A percentile compares a stretch with the other conserved stretches of the same genome.
These are phyloP conservation scores for Phytopythium oedochilum DNA, from an alignment of 352 stramenopile species.

Conservation along the genomic window DNA sequence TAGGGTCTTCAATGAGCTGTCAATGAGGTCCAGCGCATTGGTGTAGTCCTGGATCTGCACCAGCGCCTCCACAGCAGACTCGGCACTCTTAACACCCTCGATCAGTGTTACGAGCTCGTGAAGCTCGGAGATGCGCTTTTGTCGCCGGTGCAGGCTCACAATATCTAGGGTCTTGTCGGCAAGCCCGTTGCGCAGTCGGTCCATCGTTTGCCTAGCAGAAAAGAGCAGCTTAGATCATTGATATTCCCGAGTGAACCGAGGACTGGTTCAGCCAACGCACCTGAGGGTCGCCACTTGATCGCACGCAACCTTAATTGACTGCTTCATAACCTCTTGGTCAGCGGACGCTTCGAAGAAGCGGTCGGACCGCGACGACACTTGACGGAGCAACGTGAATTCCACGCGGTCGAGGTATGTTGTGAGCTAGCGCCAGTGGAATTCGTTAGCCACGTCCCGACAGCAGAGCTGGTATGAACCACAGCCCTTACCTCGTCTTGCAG, in stretches of 20 bases:
- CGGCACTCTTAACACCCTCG: constrained; percentile 79
- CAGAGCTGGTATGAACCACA: not conserved
- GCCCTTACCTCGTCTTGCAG: constrained; percentile 65
- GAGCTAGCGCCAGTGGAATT: constrained; percentile 22
- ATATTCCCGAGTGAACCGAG: not conserved
- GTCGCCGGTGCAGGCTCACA: constrained; percentile 76
- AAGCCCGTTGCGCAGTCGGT: constrained; percentile 70
- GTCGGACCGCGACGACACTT: constrained; percentile 82
- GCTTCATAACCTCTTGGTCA: constrained; percentile 85
- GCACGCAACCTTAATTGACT: constrained; percentile 70
- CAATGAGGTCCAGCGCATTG: constrained; percentile 73
- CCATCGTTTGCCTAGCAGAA: constrained; percentile 63
- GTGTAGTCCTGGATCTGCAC: constrained; percentile 85
- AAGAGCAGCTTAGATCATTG: not conserved
- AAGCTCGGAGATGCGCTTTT: constrained; percentile 78
- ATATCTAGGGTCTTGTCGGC: constrained; percentile 86
- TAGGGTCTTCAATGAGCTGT: constrained; percentile 60
- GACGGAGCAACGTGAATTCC: constrained; percentile 79
- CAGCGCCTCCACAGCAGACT: constrained; percentile 76
- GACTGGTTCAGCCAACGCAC: constrained; percentile 19
- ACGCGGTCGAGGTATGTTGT: constrained; percentile 80
- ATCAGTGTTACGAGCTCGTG: constrained; percentile 83
- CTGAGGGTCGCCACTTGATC: constrained; percentile 76
- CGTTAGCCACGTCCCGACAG: not conserved
- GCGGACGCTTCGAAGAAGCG: constrained; percentile 83